phyloP scores from a whole-genome alignment of 805 yeast species.

The Tetrapisispora pingtungensis region DNA sequence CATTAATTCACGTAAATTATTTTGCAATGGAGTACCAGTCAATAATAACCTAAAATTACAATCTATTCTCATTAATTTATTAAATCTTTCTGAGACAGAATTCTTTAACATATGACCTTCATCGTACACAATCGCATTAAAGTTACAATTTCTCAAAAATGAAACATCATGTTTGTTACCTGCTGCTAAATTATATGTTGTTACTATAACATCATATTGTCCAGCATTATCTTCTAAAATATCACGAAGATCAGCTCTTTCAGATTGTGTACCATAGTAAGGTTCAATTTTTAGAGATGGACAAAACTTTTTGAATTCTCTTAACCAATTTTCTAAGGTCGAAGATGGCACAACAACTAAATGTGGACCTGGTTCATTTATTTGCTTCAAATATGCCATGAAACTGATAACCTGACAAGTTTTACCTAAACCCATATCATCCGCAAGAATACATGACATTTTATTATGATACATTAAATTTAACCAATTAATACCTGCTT shows the following conservation, averaged over 20 bases:
- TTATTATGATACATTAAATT: conserved; percentile 64
- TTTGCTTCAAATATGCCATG: conserved; percentile 70
- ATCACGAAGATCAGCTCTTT: conserved; percentile 75
- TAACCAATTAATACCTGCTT: conserved; percentile 95
- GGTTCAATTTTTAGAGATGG: conserved; percentile 79
- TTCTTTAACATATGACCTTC: conserved; percentile 97
- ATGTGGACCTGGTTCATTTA: conserved; percentile 62
- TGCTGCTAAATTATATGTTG: conserved; percentile 87
- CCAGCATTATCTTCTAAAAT: conserved; percentile 44
- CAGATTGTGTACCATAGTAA: conserved; percentile 80
- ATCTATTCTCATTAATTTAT: conserved; percentile 70
- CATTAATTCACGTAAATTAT: conserved; percentile 81
- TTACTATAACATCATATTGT: conserved; percentile 77
- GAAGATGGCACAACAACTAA: conserved; percentile 93
- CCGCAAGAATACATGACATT: conserved; percentile 89
- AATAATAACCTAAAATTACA: conserved; percentile 79
- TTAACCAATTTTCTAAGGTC: conserved; percentile 92
- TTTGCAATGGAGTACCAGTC: conserved; percentile 96
- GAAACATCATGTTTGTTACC: conserved; percentile 75
- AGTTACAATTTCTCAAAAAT: conserved; percentile 62
- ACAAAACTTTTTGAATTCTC: conserved; percentile 86
- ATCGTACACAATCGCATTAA: conserved; percentile 86
- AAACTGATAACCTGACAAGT: conserved; percentile 94
- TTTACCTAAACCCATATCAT: conserved; percentile 97
- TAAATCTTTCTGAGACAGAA: conserved; percentile 76